Percentiles rank a stretch among this genome's conserved stretches.
phyloP scores from a whole-genome alignment of 2,329 filamentous ascomycete species.

The Neonectria faginata region DNA sequence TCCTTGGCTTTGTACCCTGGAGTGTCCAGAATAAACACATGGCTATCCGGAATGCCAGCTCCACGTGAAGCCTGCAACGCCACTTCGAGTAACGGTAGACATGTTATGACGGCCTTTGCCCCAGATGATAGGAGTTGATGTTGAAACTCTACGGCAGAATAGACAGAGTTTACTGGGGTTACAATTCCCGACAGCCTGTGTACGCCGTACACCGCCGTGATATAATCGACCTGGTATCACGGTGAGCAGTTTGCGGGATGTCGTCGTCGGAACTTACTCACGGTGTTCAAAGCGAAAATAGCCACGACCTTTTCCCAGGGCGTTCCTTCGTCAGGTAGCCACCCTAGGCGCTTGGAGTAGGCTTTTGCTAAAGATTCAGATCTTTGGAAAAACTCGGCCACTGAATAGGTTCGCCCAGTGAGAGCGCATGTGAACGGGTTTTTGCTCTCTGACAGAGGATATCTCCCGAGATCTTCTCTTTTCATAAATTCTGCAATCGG shows the following conservation, averaged over 20 bases:
- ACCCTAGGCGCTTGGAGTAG: constrained; percentile 76
- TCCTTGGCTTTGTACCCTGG: constrained; percentile 64
- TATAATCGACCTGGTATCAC: constrained; percentile 72
- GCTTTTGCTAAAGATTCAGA: constrained; percentile 75
- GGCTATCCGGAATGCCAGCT: constrained; percentile 70
- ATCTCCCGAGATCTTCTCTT: constrained; percentile 75
- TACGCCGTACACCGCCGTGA: constrained; percentile 77
- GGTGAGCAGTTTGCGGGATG: neutral
- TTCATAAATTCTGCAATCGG: constrained; percentile 82
- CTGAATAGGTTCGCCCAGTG: constrained; percentile 74
- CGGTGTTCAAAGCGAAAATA: constrained; percentile 82
- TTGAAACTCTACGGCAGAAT: constrained; percentile 75
- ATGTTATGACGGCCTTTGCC: constrained; percentile 79
- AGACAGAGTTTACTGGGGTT: constrained; percentile 80
- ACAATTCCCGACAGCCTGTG: constrained; percentile 79
- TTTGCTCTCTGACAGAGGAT: constrained; percentile 69
- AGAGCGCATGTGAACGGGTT: constrained; percentile 83
- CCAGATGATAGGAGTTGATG: constrained; percentile 78
- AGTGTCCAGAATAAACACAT: constrained; percentile 76
- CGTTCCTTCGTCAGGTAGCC: constrained; percentile 74
- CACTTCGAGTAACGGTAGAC: constrained; percentile 71
- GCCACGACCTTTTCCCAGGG: constrained; percentile 86
- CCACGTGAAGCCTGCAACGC: constrained; percentile 73
- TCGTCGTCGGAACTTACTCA: constrained; percentile 52
- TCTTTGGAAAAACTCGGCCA: constrained; percentile 72